Base-by-base conservation (phyloP, 495 filamentous ascomycete species). In the Xylaria bambusicola region DNA sequence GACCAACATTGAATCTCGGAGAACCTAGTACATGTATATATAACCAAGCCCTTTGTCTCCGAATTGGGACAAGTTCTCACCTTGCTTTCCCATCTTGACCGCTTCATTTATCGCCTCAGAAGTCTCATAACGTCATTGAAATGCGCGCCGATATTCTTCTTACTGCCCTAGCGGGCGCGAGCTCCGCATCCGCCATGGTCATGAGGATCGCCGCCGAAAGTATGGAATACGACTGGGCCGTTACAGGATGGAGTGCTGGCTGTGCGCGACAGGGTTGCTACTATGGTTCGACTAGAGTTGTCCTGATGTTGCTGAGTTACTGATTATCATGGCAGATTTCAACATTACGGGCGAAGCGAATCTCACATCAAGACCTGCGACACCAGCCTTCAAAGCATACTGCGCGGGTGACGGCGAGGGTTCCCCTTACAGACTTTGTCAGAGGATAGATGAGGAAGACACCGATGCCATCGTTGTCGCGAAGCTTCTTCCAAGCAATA, bases 201-300 rank as follows among this genome's bases (percentile, higher is more conserved):
- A 59, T 68, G 61, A 60, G 33, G 24, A 56, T 66, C 46, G 52
- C 63, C 21, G 66, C 68, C 24, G 41, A 40, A 3, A 27, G 44
- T 23, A 6, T 62, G 31, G 17, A 38, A 20, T 71, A 66, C 53
- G 33, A 47, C 9, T 71, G 68, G 68, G 33, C 56, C 2, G 68
- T 71, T 26, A 71, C 68, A 20, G 66, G 41, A 23, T 71, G 68
- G 68, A 64, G 47, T 52, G 68, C 68, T 23, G 66, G 66, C n/a
- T 70, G 66, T 42, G 46, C 48, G 0, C 7, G 12, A 12, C 13
- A 18, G 2, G 45, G 57, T 20, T 70, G 65, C 44, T 26, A 44
- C 21, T 71, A 71, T 41, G 63, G 68, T 71, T 64, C 41, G 60
- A 21, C 35, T 56, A 29, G 12, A 27, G 18, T 13, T 47, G 26